Base-by-base conservation (phyloP, 805 yeast genomes). In the Candida tammaniensis region DNA sequence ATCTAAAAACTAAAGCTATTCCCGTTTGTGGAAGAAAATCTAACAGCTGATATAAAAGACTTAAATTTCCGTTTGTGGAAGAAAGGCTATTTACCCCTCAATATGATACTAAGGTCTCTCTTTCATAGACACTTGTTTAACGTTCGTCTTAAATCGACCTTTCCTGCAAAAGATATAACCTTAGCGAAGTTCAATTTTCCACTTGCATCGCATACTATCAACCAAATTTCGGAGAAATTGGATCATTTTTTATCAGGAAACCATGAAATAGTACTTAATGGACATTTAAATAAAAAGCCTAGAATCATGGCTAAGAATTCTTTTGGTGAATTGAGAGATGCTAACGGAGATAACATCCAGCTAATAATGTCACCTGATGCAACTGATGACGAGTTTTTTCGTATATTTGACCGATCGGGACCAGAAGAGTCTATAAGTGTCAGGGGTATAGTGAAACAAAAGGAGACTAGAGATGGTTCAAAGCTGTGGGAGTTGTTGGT, bases 201-300 rank as follows among this genome's bases (percentile, higher is more conserved):
- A 2, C 13, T 48, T 1, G 62, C 69, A n/a, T 54, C 66, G 4
- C 61, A 57, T 36, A 39, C 49, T 7, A 43, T 60, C n/a, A 28
- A 27, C 2, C 40, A 38, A 17, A 36, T 52, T 17, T n/a, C 36
- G 7, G 27, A 15, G 11, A 27, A 42, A 10, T 27, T 52, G 7
- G 44, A 43, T 3, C 8, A 26, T 0, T 41, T 35, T 18, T 40
- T 47, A 20, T 20, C 16, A 8, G 26, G 24, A 30, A 38, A 39
- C 3, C 46, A 55, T 10, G 72, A 8, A 4, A 30, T 82, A 2
- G 66, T 72, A 0, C 44, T 91, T 6, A 77, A 86, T 43, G 98
- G 98, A 0, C 93, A 96, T 87, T 72, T 91, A 12, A 78, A 86
- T 49, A 67, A 74, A 15, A 80, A 81, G 44, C 93, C 96, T 0